These are phyloP conservation scores for Diaporthe humulicola DNA, from an alignment of 2,329 filamentous ascomycete genomes.

Conservation along the genomic window DNA sequence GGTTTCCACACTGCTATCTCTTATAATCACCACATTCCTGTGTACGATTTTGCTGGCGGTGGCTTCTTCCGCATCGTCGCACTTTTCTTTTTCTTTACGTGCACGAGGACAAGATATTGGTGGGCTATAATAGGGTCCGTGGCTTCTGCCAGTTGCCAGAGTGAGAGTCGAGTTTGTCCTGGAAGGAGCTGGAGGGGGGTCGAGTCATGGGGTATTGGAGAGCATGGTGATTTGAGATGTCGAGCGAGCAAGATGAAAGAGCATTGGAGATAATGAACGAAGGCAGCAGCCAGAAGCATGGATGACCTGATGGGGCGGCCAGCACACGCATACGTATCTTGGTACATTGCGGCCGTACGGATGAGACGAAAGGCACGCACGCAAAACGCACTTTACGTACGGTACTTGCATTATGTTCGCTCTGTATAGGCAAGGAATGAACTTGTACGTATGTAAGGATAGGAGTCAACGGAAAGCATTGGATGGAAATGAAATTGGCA, in stretches of 20 bases:
- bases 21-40: conserved; percentile 41
- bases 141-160: conserved; percentile 20
- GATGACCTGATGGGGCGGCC: conserved; percentile 23
- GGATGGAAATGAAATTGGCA: conserved; percentile 35
- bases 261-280: conserved; percentile 28
- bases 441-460: conserved; percentile 38
- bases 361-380: conserved; percentile 37
- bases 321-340: conserved; percentile 26
- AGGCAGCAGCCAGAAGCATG: conserved; percentile 12
- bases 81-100: conserved; percentile 24
- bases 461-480: conserved; percentile 35
- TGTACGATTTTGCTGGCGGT: conserved; percentile 38
- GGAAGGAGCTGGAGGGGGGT: neutral
- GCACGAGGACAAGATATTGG: conserved; percentile 29
- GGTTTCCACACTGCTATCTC: conserved; percentile 37
- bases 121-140: conserved; percentile 33
- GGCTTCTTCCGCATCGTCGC: conserved; percentile 33
- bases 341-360: conserved; percentile 29
- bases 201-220: neutral
- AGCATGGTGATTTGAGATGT: conserved; percentile 3
- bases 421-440: conserved; percentile 32
- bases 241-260: conserved; percentile 3
- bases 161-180: neutral
- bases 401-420: conserved; percentile 33
- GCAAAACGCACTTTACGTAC: conserved; percentile 34